A percentile compares a stretch with the other conserved stretches of the same genome.
Evolutionary conservation across 352 stramenopile species (phyloP).

Genomic region (Pythium guiyangense): DNA sequence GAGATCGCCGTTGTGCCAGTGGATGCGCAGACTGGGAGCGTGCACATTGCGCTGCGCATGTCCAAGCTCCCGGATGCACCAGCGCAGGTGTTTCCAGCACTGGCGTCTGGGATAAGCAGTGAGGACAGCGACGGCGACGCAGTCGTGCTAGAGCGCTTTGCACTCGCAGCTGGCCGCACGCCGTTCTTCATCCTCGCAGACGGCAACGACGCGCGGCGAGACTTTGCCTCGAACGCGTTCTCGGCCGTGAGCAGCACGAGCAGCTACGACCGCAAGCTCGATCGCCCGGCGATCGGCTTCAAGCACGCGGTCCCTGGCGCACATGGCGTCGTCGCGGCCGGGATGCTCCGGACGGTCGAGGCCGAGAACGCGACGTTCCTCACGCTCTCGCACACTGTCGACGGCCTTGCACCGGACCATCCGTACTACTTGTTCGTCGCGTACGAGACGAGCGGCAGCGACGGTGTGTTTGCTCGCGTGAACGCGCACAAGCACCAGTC

Average conservation of each 20-base stretch:
- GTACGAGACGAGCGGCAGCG: slow-evolving; percentile 60
- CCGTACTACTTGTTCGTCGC: slow-evolving; percentile 70
- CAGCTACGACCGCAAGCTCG: background rate
- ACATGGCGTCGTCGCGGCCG: slow-evolving; percentile 40
- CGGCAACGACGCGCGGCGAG: slow-evolving; percentile 27
- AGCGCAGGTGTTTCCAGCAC: background rate
- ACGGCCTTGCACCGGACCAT: slow-evolving; percentile 35
- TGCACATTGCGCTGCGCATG: slow-evolving; percentile 43
- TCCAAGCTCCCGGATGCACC: slow-evolving; percentile 45
- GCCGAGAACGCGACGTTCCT: slow-evolving; percentile 49
- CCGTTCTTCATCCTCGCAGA: slow-evolving; percentile 70
- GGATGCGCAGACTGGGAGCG: slow-evolving; percentile 30
- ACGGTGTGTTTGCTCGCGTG: slow-evolving; percentile 62
- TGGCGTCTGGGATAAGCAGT: background rate
- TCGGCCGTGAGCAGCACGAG: slow-evolving; percentile 13
- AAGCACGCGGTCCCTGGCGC: slow-evolving; percentile 23
- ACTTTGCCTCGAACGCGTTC: slow-evolving; percentile 38
- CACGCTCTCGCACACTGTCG: slow-evolving; percentile 29
- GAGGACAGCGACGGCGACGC: background rate
- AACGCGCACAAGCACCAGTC: slow-evolving; percentile 54
- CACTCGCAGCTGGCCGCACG: slow-evolving; percentile 21
- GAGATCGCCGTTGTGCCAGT: slow-evolving; percentile 39
- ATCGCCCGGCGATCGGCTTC: slow-evolving; percentile 13
- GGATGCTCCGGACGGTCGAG: slow-evolving; percentile 29
- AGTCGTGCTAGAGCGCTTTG: slow-evolving; percentile 17